Base-by-base conservation (phyloP, 2,329 filamentous ascomycete species). In the Paraconiothyrium brasiliense region DNA sequence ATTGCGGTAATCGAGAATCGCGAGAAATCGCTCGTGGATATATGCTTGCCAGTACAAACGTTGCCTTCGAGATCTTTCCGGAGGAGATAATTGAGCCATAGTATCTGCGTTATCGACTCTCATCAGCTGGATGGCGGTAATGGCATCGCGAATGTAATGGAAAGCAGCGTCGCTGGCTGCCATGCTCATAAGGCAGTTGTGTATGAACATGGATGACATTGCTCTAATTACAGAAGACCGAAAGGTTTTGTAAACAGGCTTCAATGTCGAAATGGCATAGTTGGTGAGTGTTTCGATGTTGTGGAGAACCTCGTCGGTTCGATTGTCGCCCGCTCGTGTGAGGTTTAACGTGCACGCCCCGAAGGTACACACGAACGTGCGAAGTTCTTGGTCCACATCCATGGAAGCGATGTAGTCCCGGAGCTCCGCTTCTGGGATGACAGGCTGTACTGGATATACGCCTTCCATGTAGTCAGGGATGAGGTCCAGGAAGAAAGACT, bases 21-120 rank as follows among this genome's bases (percentile, higher is more conserved):
- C 82, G n/a, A 85, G 68, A 67, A 87, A 87, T 16, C 86, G 81
- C 68, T 87, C 85, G 61, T 87, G 84, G 35, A 87, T 84, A 65
- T 84, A 87, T 13, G 81, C 81, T 63, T 85, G 81, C 84, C 85
- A 87, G 69, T 87, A 86, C 0, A 86, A 71, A 3, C 85, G 78
- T 63, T 85, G 83, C 52, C 82, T 71, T 52, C 78, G 74, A 27
- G 80, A 78, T 27, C 79, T 72, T 56, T 84, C 81, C 2, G 78
- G 66, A 3, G 69, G 67, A 5, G 72, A 63, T 0, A 84, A 62
- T 0, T 63, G 65, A 5, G 63, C 64, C 60, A 79, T 73, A 7
- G 70, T 64, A 4, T 79, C 72, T n/a, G 76, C 71, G 44, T 80
- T 78, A 59, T 82, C 79, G 20, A 84, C 77, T 11, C 81, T 78